Conservation (phyloP, 345 rosid species). For the Mercurialis annua region DNA sequence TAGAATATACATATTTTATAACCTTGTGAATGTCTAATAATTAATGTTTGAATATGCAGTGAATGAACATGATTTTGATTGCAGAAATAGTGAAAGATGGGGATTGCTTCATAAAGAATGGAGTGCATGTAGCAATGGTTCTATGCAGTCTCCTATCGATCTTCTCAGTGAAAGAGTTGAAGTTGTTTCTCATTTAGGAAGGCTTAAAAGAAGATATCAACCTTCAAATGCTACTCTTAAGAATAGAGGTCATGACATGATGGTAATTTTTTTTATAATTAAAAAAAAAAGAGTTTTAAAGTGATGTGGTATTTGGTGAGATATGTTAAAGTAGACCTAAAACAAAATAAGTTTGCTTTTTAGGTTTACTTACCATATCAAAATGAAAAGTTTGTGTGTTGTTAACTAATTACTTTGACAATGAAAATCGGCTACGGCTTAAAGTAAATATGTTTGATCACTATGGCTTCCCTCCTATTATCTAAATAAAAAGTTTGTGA, state of each 20-base stretch:
- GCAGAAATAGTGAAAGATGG: constrained; percentile 46
- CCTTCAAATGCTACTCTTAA: constrained; percentile 52
- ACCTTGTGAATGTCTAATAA: not conserved
- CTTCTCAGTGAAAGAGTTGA: constrained; percentile 49
- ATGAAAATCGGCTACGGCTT: no score
- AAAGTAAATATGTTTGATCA: no score
- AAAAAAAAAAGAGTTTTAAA: not conserved
- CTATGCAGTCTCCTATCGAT: constrained; percentile 87
- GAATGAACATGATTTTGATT: constrained; percentile 60
- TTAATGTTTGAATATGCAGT: not conserved
- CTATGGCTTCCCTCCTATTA: no score
- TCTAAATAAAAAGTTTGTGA: no score
- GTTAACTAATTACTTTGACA: no score
- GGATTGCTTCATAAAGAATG: constrained; percentile 64
- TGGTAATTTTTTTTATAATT: constrained; percentile 39
- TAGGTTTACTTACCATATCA: no score
- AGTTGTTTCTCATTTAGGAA: constrained; percentile 45
- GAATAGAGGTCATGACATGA: constrained; percentile 88
- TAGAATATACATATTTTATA: not conserved
- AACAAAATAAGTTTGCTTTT: no score
- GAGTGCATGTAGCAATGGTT: constrained; percentile 55
- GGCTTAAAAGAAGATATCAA: constrained; percentile 47
- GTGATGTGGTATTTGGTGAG: not conserved
- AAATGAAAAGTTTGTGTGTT: no score
- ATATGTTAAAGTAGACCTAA: not conserved